Evolutionary conservation across 148 eudicot species (phyloP), one percentile per base, ranked within the genome.

Genomic region (Rheum nobile): DNA sequence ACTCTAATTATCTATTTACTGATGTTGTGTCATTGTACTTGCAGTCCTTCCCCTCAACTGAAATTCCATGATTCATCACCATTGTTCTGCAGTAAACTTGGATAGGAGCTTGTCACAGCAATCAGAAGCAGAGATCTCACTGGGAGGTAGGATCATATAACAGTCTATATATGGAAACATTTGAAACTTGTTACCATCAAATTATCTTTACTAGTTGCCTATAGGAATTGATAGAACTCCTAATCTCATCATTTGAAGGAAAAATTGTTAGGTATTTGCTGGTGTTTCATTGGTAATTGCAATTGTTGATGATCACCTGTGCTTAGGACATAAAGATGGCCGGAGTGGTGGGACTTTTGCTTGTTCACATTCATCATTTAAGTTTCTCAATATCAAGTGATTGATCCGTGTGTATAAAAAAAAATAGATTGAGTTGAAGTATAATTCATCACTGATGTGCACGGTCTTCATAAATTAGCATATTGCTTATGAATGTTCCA

Each of bases 81-180:
- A 55, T 55, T 55, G 63, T 55, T 31, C 63, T 55, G 68, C 68
- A 61, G 68, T 61, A 61, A 31, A 29, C n/a, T 32, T 13, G 68
- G 68, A 31, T 19, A 29, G 68, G 35, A 61, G 68, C 38, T 5
- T 61, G 68, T 28, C 19, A 4, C 37, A 11, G 35, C 19, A 16
- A 57, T 13, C 14, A 13, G 65, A n/a, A 14, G 26, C 12, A 13
- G 65, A n/a, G 35, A 61, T 29, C 19, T 61, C 7, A 37, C 4
- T 61, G 68, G 68, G 34, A 61, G 38, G 70, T 65, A 34, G 41
- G 69, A 16, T 65, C 38, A 65, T 34, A 5, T 31, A 31, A 17
- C 32, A 65, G 10, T 32, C 39, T 65, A 3, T 65, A 31, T 65
- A 32, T 32, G 13, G 22, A 63, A 32, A 17, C 26, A 41, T 59